Evolutionary conservation across 208 protist species (phyloP).

Genomic region (Dictyostelium gargantuum): DNA sequence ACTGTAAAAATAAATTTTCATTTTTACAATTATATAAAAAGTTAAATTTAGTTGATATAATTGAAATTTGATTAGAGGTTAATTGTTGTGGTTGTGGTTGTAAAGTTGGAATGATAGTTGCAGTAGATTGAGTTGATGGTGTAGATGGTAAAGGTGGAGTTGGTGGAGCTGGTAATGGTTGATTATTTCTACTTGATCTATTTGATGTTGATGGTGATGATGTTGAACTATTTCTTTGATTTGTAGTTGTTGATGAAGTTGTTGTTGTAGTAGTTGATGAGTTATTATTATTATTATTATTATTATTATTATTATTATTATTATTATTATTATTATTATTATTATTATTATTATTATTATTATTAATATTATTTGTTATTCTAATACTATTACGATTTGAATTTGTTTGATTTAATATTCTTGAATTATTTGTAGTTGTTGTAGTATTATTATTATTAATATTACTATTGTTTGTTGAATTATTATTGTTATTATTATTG

Average conservation of each 20-base stretch:
- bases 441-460: neutral
- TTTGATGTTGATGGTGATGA: neutral
- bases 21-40: neutral
- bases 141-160: neutral
- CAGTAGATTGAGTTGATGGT: neutral
- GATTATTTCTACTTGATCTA: neutral
- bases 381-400: neutral
- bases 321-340: too few relatives aligned
- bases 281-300: neutral
- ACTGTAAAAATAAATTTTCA: conserved; percentile 61
- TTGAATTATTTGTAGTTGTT: neutral
- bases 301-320: too few relatives aligned
- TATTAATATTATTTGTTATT: neutral
- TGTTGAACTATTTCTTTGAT: neutral
- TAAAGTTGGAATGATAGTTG: neutral
- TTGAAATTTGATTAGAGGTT: neutral
- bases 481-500: neutral
- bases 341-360: too few relatives aligned
- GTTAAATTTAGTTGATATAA: neutral
- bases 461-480: neutral
- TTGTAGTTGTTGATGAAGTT: neutral
- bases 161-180: neutral
- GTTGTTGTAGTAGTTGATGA: neutral
- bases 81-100: neutral
- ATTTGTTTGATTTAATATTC: neutral